phyloP scores from a whole-genome alignment of 2,329 filamentous ascomycete genomes.

The Botryotinia narcissicola region DNA sequence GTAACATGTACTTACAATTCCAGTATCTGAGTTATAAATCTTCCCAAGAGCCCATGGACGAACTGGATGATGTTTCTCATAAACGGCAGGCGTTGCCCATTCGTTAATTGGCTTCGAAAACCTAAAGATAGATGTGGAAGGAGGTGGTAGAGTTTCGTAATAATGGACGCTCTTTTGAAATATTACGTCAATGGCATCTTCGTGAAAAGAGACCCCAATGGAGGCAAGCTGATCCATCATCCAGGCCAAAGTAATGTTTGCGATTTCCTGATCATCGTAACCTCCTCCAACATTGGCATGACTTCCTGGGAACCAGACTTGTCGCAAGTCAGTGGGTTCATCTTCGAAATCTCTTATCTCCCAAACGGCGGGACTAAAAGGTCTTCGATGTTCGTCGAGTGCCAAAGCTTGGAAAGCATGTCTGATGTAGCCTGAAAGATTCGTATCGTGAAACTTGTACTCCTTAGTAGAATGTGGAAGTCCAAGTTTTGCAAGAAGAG shows the following conservation, averaged over 20 bases:
- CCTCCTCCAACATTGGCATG: constrained; percentile 51
- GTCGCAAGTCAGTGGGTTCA: constrained; percentile 35
- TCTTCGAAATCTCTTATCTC: constrained; percentile 32
- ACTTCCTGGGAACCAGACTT: constrained; percentile 48
- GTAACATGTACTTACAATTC: constrained; percentile 21
- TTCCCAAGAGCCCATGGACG: constrained; percentile 40
- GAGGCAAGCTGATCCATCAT: constrained; percentile 47
- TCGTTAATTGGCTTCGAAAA: constrained; percentile 28
- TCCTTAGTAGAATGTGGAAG: constrained; percentile 40
- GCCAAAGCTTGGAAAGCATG: constrained; percentile 52
- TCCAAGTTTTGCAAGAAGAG: constrained; percentile 39
- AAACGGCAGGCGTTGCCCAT: constrained; percentile 51
- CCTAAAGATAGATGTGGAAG: constrained; percentile 23
- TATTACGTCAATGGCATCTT: constrained; percentile 38
- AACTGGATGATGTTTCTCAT: constrained; percentile 46
- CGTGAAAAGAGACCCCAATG: constrained; percentile 39
- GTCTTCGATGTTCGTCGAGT: constrained; percentile 47
- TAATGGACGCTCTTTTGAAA: constrained; percentile 36
- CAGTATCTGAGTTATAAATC: constrained; percentile 37
- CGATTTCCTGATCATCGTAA: constrained; percentile 47
- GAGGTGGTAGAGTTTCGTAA: constrained; percentile 31
- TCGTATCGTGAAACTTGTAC: constrained; percentile 45
- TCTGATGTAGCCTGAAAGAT: constrained; percentile 43
- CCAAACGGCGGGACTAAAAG: constrained; percentile 45
- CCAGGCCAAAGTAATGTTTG: constrained; percentile 50